These are phyloP conservation scores for Yarrowia bubula DNA, from an alignment of 805 yeast genomes.

Conservation along the genomic window DNA sequence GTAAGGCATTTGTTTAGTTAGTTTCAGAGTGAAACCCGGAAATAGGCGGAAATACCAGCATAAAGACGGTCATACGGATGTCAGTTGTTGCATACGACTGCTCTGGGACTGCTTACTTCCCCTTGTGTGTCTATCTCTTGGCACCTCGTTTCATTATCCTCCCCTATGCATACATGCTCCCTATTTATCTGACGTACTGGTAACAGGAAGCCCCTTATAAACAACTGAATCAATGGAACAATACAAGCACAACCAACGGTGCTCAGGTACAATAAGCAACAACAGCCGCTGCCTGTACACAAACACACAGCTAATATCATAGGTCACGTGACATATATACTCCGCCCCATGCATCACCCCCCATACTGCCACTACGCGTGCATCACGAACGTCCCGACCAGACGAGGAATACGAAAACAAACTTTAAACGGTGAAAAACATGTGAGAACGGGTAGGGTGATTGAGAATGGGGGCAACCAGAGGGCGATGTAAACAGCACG, in stretches of 20 bases:
- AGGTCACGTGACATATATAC: no score
- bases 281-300: no score
- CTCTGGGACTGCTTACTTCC: not conserved
- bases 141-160: not conserved
- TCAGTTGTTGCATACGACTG: no score
- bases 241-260: no score
- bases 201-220: not conserved
- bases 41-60: no score
- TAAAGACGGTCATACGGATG: no score
- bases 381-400: not conserved
- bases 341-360: not conserved
- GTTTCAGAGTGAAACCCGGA: no score
- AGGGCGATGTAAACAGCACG: no score
- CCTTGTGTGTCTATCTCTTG: not conserved
- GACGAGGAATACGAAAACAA: not conserved
- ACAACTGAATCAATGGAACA: no score
- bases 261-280: no score
- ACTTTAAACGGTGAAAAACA: constrained; percentile 1
- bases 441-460: not conserved
- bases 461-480: not conserved
- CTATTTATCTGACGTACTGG: not conserved
- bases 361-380: not conserved
- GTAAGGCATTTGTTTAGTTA: no score
- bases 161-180: not conserved
- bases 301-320: no score